Conservation (phyloP, 108 stramenopile genomes). For the Discostella stelligeroides region DNA sequence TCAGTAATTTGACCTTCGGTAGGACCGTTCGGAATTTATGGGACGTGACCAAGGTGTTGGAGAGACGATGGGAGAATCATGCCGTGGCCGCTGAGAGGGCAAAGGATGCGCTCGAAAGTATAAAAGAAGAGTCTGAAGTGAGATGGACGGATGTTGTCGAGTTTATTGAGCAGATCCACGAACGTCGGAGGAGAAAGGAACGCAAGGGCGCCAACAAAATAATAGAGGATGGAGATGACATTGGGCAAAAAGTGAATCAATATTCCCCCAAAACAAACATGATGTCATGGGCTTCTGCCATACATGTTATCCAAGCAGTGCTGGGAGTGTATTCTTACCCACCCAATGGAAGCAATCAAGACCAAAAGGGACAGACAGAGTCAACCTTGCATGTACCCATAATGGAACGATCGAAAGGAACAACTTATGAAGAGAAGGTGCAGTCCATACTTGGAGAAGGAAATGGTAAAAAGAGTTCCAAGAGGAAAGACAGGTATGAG, state of each 20-base stretch:
- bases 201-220: conserved; percentile 5
- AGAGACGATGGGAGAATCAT: conserved; percentile 77
- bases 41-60: conserved; percentile 65
- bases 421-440: conserved; percentile 91
- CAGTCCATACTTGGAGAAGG: conserved; percentile 40
- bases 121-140: conserved; percentile 49
- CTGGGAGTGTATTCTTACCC: conserved; percentile 28
- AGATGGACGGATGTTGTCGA: conserved; percentile 51
- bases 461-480: conserved; percentile 44
- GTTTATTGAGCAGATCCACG: conserved; percentile 54
- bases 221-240: conserved; percentile 11
- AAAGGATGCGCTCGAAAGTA: conserved; percentile 61
- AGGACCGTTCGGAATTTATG: conserved; percentile 77
- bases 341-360: conserved; percentile 32
- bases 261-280: background rate
- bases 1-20: conserved; percentile 66
- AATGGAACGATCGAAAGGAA: conserved; percentile 67
- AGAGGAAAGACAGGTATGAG: conserved; percentile 67
- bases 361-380: conserved; percentile 46
- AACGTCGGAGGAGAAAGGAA: conserved; percentile 59
- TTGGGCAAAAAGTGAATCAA: conserved; percentile 9
- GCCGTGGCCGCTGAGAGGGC: conserved; percentile 69
- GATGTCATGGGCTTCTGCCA: conserved; percentile 34
- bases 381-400: conserved; percentile 70
- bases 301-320: conserved; percentile 24